A percentile compares a stretch with the other conserved stretches of the same genome.
phyloP scores from a whole-genome alignment of 78 protist genomes.

The Dictyostelium capitatum region DNA sequence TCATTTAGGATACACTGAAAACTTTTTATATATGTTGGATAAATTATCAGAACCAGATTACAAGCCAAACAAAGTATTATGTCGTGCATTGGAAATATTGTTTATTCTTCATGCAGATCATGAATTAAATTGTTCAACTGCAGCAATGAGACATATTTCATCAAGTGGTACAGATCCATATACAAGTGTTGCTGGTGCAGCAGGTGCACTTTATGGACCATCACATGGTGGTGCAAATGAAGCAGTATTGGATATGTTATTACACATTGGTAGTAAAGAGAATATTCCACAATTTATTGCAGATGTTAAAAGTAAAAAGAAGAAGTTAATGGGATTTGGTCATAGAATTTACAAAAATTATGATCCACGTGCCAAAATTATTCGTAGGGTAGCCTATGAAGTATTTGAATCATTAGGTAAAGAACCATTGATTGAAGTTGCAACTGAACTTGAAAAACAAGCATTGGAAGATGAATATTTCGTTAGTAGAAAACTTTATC shows the following conservation, averaged over 20 bases:
- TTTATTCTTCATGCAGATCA: slow-evolving; percentile 94
- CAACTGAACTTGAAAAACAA: slow-evolving; percentile 79
- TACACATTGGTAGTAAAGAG: slow-evolving; percentile 86
- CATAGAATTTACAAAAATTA: slow-evolving; percentile 91
- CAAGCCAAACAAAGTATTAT: slow-evolving; percentile 78
- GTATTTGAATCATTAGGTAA: slow-evolving; percentile 46
- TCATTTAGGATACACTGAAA: slow-evolving; percentile 65
- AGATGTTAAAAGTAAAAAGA: slow-evolving; percentile 76
- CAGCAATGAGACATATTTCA: slow-evolving; percentile 86
- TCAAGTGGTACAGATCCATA: slow-evolving; percentile 84
- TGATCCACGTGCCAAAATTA: slow-evolving; percentile 91
- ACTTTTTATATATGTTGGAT: slow-evolving; percentile 86
- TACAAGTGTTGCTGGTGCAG: slow-evolving; percentile 80
- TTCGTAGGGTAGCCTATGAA: slow-evolving; percentile 52
- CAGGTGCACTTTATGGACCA: slow-evolving; percentile 92
- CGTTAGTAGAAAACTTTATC: slow-evolving; percentile 87
- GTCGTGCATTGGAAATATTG: slow-evolving; percentile 83
- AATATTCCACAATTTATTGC: slow-evolving; percentile 57
- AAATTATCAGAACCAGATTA: slow-evolving; percentile 43
- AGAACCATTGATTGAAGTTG: slow-evolving; percentile 82
- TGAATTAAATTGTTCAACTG: slow-evolving; percentile 92
- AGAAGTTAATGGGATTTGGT: slow-evolving; percentile 90
- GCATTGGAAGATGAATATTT: slow-evolving; percentile 88
- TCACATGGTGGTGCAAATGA: slow-evolving; percentile 93
- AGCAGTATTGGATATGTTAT: slow-evolving; percentile 89